These are phyloP conservation scores for Thelonectria discophora DNA, from an alignment of 2,329 filamentous ascomycete species.

Conservation along the genomic window DNA sequence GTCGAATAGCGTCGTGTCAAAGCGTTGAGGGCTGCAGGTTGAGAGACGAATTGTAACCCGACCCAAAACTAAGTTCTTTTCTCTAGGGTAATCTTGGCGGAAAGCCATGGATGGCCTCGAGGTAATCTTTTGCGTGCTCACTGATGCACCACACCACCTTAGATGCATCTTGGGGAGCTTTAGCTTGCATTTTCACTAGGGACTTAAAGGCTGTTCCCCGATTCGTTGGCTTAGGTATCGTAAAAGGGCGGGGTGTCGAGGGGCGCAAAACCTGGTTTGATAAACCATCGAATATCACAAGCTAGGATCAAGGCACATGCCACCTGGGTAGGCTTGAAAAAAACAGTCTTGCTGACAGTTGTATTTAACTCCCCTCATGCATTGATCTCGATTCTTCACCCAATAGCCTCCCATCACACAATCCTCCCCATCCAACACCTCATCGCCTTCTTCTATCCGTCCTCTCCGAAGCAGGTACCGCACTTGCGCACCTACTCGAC, in stretches of 20 bases:
- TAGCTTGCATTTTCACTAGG: too few species aligned
- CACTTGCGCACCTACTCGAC: conserved; percentile 35
- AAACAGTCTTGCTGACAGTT: background rate
- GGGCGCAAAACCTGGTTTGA: background rate
- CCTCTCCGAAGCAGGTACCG: too few species aligned
- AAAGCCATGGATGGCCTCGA: too few species aligned
- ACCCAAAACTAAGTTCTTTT: too few species aligned
- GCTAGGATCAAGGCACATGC: background rate
- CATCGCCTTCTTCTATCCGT: background rate
- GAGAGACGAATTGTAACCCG: background rate
- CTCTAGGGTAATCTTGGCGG: too few species aligned
- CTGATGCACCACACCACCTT: background rate
- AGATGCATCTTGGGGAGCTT: background rate
- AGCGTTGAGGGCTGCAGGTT: background rate
- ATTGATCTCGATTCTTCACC: background rate
- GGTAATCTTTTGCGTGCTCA: background rate
- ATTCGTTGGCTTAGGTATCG: background rate
- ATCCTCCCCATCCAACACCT: conserved; percentile 2
- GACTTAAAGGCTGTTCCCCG: too few species aligned
- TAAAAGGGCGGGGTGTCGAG: background rate
- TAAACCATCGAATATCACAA: background rate
- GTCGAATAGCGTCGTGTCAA: background rate
- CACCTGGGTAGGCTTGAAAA: background rate
- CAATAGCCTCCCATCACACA: conserved; percentile 10
- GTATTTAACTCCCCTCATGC: background rate